Base-by-base conservation (phyloP, 768 basidiomycete species). In the Boletus eberwhitei region DNA sequence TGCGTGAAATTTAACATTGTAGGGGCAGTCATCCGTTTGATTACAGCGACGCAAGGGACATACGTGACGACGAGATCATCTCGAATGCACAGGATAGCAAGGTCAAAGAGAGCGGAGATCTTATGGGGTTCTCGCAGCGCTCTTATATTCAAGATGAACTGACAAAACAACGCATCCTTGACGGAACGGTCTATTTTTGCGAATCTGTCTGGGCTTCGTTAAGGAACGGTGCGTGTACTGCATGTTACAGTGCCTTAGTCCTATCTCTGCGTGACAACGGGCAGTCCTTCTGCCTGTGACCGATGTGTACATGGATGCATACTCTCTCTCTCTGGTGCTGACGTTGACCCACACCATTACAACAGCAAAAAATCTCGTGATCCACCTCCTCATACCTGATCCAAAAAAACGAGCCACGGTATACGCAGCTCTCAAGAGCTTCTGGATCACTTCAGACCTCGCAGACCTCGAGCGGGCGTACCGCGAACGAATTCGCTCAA, bases 1-100 rank as follows among this genome's bases (percentile, higher is more conserved):
- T 47, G 26, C 22, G 14, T 32, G 29, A 41, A 32, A 32, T 41
- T n/a, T 42, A 37, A 40, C 29, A 21, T 29, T 56, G 29, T 55
- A 91, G 89, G 43, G 88, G 90, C 32, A 75, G 75, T 37, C 89
- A 91, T 69, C 90, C 90, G 0, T 92, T 91, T 63, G 89, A 92
- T 65, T 80, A 83, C 58, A 82, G 78, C 7, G 71, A 67, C 40
- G 48, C 60, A 17, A 57, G 29, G 36, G 61, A 70, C 37, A 50
- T 53, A 22, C 24, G 7, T 37, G 57, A 54, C 36, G 58, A 56
- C 34, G 55, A 59, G 17, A 42, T 38, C 24, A 22, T 47, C 42
- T 29, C 45, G 26, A 52, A 48, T 29, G 31, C 12, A 41, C 58
- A 53, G 38, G 59, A 63, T 44, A 56, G 59, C 50, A 64, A 66